Evolutionary conservation across 495 filamentous ascomycete genomes (phyloP), one percentile per base, ranked within the genome.

Genomic region (Mycothermus thermophilus): DNA sequence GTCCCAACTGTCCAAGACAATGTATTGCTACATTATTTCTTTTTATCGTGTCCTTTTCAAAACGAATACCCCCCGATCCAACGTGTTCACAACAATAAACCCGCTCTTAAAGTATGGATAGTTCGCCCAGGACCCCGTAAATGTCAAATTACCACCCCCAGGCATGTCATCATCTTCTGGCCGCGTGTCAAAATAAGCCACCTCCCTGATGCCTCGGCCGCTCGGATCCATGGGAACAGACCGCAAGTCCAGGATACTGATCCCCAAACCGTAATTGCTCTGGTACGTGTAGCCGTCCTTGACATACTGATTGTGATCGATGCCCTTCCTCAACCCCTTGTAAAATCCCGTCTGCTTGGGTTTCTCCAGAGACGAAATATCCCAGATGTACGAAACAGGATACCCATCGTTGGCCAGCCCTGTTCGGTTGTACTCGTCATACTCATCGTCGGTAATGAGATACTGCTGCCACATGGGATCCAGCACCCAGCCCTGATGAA

Each of bases 301-400:
- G 36, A 72, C 52, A 30, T 69, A 74, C 39, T 72, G 69, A 47
- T 74, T 74, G 51, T 74, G 71, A 42, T 74, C 70, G 34, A 74
- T 67, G 18, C 59, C 53, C 9, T 49, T 41, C 10, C 50, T 46
- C 0, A 35, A 16, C 25, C 57, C 57, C 33, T 62, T 52, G 50
- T 60, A 74, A 48, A 41, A 43, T 4, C 71, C 71, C 3, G 71
- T 73, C 36, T 69, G 61, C 34, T 59, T 63, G 1, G 69, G 67
- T 0, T 29, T 32, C 22, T 57, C 58, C 19, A 67, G 66, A 5
- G 50, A 50, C 27, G 57, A 56, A 45, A 74, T 70, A 41, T 68
- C 59, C 61, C 67, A 74, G 44, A 75, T 67, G 39, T 61, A 60
- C 12, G 64, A 58, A n/a, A 67, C 58, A 5, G 71, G 52, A 32